Base-by-base conservation (phyloP, 1,284 basidiomycete species). In the Bondarzewia mesenterica region DNA sequence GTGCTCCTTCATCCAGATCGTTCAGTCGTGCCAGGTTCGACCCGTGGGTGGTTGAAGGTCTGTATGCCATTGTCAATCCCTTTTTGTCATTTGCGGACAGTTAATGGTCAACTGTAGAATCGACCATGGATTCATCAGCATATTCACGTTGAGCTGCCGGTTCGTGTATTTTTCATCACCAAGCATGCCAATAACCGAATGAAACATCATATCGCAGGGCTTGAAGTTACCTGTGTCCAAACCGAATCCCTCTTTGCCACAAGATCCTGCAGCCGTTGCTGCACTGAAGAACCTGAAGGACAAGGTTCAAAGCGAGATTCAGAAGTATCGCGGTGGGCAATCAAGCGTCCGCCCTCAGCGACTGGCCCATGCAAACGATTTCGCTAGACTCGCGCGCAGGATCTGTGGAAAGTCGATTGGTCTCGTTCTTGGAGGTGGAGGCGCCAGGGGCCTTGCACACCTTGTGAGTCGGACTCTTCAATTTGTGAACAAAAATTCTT, bases 41-140 rank as follows among this genome's bases (percentile, higher is more conserved):
- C 96, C 23, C 80, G 95, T 46, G 88, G 90, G 63, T 99, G 95
- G 95, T 75, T 99, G 42, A 93, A 93, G 77, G 91, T 91, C n/a
- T n/a, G n/a, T n/a, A n/a, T n/a, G n/a, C n/a, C n/a, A n/a, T 45
- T 20, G 12, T 7, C 12, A 12, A 27, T 15, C n/a, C n/a, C n/a
- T n/a, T n/a, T n/a, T n/a, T n/a, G n/a, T n/a, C n/a, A n/a, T n/a
- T n/a, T n/a, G n/a, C n/a, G n/a, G n/a, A n/a, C n/a, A n/a, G n/a
- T n/a, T n/a, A n/a, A n/a, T n/a, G n/a, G n/a, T n/a, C n/a, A 92
- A 18, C 44, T 26, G 21, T 29, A 55, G 89, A 88, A 81, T 60
- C 89, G 95, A 43, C 89, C 93, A 15, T 99, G 95, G 94, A 76
- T 97, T 4, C 87, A 93, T 63, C 89, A 90, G 54, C 92, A 95